Evolutionary conservation across 257 asterid genomes (phyloP), one percentile per base, ranked within the genome.

Genomic region (Datura wrightii): DNA sequence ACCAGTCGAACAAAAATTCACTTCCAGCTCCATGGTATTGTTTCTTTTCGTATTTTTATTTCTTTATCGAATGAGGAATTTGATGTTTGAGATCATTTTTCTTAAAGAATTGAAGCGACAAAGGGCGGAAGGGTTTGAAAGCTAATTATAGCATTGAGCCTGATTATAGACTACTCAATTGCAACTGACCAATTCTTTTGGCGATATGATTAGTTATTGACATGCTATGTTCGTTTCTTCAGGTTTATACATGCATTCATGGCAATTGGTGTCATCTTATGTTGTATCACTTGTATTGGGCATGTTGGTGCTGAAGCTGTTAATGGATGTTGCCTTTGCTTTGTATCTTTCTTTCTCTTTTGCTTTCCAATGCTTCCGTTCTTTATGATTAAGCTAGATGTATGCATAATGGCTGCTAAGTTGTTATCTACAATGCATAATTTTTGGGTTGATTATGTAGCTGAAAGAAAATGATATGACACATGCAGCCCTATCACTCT

Each of bases 241-340:
- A 95, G 98, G 98, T 94, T 95, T 84, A 91, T 93, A 52, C 93
- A 93, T 90, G 94, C 94, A 54, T 89, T 91, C 86, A 84, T 95
- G 94, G 98, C 90, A 58, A 83, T 90, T 42, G 98, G 98, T 59
- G 82, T 94, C 83, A 71, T 90, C 87, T 83, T 94, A 37, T 93
- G 93, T 79, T 90, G 92, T 59, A 88, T 92, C 82, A 84, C 90
- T 85, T 92, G 88, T 83, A 88, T 90, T 31, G 99, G 99, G 48
- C 92, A 94, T 86, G 84, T 93, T 89, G 98, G 93, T 19, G 97
- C 99, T 9, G 99, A 95, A 90, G 95, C 93, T 83, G 90, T 93
- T 87, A 95, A 89, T 84, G 95, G 97, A 34, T 92, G 97, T 87
- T 95, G 93, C 91, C 98, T 94, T 90, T 95, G 97, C 89, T 94